Conservation (phyloP, 768 basidiomycete genomes). For the Mycena vitilis region DNA sequence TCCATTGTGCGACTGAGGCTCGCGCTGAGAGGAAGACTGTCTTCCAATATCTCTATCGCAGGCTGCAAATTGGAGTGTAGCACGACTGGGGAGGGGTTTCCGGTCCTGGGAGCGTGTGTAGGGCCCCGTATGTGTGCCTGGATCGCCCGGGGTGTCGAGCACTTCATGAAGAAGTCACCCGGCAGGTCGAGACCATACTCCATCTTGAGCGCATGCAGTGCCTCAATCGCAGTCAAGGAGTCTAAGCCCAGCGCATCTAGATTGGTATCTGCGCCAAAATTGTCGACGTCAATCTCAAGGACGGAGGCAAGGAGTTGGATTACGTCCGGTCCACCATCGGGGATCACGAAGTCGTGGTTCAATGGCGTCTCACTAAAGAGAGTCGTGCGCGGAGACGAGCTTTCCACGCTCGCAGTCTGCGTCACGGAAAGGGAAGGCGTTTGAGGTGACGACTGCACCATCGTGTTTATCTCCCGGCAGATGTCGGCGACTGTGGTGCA, state of each 20-base stretch:
- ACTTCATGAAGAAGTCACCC: conserved; percentile 52
- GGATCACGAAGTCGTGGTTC: conserved; percentile 28
- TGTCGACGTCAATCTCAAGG: conserved; percentile 54
- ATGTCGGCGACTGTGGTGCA: conserved; percentile 53
- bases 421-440: conserved; percentile 23
- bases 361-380: conserved; percentile 51
- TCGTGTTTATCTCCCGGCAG: conserved; percentile 41
- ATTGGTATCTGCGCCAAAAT: conserved; percentile 58
- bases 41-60: background rate
- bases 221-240: conserved; percentile 74
- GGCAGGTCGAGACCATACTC: conserved; percentile 58
- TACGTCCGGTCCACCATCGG: conserved; percentile 45
- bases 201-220: conserved; percentile 57
- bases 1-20: conserved; percentile 26
- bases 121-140: conserved; percentile 39
- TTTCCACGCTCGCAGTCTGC: conserved; percentile 31
- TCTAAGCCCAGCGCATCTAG: conserved; percentile 69
- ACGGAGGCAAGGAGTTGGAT: conserved; percentile 56
- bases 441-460: background rate
- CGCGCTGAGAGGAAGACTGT: background rate
- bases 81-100: too few relatives aligned
- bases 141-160: conserved; percentile 54
- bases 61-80: too few relatives aligned
- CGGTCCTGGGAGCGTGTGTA: background rate
- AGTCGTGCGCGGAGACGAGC: conserved; percentile 51